Evolutionary conservation across 2,329 filamentous ascomycete species (phyloP).

Genomic region (Aspergillus cejpii): DNA sequence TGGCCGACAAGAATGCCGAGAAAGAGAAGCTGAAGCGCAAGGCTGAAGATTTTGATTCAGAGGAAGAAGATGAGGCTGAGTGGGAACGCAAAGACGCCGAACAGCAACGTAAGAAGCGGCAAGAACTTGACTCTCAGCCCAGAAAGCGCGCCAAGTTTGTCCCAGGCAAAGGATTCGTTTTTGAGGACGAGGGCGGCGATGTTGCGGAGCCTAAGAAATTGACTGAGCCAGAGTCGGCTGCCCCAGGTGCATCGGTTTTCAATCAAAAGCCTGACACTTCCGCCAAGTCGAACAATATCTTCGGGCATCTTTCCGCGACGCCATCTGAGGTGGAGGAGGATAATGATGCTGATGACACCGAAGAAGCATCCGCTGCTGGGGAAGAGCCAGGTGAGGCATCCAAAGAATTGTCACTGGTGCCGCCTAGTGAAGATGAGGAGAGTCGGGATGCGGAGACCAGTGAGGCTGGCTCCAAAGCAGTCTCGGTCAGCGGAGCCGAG

Average conservation of each 20-base stretch:
- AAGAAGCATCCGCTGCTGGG: conserved; percentile 20
- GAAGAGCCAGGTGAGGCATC: conserved; percentile 16
- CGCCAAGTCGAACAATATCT: conserved; percentile 31
- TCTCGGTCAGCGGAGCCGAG: conserved; percentile 8
- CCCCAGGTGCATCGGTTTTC: conserved; percentile 24
- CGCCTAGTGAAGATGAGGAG: conserved; percentile 10
- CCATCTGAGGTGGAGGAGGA: conserved; percentile 23
- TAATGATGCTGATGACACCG: conserved; percentile 25
- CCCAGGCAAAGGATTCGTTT: conserved; percentile 30
- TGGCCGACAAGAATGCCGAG: conserved; percentile 37
- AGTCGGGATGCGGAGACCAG: conserved; percentile 3
- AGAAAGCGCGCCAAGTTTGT: conserved; percentile 30
- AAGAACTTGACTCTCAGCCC: conserved; percentile 35
- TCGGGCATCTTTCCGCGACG: conserved; percentile 32
- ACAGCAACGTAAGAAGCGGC: conserved; percentile 42
- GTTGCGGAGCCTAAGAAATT: conserved; percentile 17
- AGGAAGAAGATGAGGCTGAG: conserved; percentile 46
- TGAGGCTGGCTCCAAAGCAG: conserved; percentile 7
- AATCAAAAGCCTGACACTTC: conserved; percentile 24
- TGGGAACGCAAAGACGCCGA: conserved; percentile 45
- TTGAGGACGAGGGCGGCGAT: conserved; percentile 21
- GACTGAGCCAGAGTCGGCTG: conserved; percentile 13
- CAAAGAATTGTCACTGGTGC: conserved; percentile 14
- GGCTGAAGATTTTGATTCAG: conserved; percentile 47
- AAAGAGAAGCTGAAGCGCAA: conserved; percentile 45